Evolutionary conservation across 2,329 filamentous ascomycete genomes (phyloP), one percentile per base, ranked within the genome.

Genomic region (Pseudogymnoascus pannorum): DNA sequence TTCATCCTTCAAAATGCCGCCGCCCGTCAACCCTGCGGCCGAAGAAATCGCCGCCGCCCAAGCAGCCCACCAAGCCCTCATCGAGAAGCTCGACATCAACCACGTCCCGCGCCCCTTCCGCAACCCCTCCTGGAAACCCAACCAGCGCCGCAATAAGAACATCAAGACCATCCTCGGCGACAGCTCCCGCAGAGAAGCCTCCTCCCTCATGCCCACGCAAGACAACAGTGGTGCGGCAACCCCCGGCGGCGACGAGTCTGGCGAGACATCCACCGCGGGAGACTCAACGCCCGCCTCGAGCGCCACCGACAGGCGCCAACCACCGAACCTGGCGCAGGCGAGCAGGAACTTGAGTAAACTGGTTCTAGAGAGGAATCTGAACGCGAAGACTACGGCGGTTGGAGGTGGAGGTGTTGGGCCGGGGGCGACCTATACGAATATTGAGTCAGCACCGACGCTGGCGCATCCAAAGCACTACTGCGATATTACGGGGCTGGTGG

Each of bases 71-170:
- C 89, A 91, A 73, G 83, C 85, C 68, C 87, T 97, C 64, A 87
- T 99, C 68, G 91, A 97, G 75, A 80, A 89, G 73, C 89, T 97
- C 71, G 94, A 99, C 79, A 91, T 97, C 70, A 88, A 94, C 74
- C 84, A 86, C 63, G 85, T 90, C 72, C 86, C 86, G 69, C 96
- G 95, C 77, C 88, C 86, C 70, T 99, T 97, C 80, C 92, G 93
- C 74, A 96, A 92, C 72, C 80, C 88, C 2, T 78, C 85, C 73
- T 99, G 94, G 94, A 92, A 90, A 72, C 91, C 94, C 14, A 91
- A 93, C 67, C 88, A 92, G 75, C 92, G 94, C 59, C 91, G 94
- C 75, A 99, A 99, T 84, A 99, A 99, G 80, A 97, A 96, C 75
- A 87, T 97, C 76, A 97, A 97, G 76, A 91, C 96, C 69, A 94